Base-by-base conservation (phyloP, 164 flowering plant species). In the Paratinospora sagittata region DNA sequence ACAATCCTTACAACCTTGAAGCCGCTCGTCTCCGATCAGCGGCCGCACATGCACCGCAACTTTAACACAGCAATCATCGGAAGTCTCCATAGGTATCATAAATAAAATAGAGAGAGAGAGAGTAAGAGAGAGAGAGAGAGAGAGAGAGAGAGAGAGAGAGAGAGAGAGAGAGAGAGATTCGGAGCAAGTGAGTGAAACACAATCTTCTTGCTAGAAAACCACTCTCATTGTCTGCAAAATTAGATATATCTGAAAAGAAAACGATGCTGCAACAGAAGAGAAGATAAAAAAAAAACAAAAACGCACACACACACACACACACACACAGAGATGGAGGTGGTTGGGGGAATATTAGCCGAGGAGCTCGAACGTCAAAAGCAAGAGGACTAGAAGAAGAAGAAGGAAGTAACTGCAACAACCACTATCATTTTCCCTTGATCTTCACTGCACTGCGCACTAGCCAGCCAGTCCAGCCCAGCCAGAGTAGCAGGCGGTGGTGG, bases 1-100 rank as follows among this genome's bases (percentile, higher is more conserved):
- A 66, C 99, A 96, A 81, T 96, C 99, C 74, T 88, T 86, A 79
- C 99, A 96, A 6, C 97, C 99, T 72, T 93, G 97, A 49, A 87
- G 77, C 67, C 76, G 74, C 78, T 96, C 99, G 75, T 92, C 97
- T 60, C 89, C 92, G 73, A 96, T 90, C 36, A 96, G 86, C 9
- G 99, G 98, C 60, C 99, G 75, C 52, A 93, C 73, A 65, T 96
- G 97, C 63, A 93, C 97, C 0, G 98, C 97, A 23, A 95, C 99
- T 74, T 91, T 95, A 4, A 95, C 99, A 68, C 90, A 92, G 72
- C 97, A 95, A 74, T 95, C 93, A 74, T 95, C 97, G 49, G 76
- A 77, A 0, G 68, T 64, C 58, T 76, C 81, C 81, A 79, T 79
- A 47, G 73, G 39, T 21, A 69, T 27, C 49, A 30, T 10, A 39